Conservation (phyloP, 352 stramenopile species). For the Globisporangium perplexum region DNA sequence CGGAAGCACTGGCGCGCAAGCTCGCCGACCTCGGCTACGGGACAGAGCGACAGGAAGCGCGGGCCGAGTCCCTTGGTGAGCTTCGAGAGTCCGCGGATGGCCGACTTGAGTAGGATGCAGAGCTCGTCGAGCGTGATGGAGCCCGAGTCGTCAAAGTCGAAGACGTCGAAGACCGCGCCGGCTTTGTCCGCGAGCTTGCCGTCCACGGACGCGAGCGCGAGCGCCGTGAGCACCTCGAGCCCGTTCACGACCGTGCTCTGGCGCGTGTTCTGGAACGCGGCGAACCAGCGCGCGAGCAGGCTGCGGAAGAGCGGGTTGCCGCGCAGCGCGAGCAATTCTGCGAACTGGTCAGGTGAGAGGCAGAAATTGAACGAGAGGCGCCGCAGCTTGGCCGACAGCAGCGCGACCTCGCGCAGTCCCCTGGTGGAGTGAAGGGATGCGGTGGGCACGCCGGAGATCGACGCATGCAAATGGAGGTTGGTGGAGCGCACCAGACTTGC, state of each 20-base stretch:
- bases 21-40: conserved; percentile 52
- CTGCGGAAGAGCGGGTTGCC: conserved; percentile 51
- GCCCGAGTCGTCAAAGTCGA: conserved; percentile 67
- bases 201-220: conserved; percentile 43
- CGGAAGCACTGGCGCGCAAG: conserved; percentile 61
- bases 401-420: conserved; percentile 46
- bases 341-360: conserved; percentile 54
- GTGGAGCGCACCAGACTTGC: conserved; percentile 42
- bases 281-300: conserved; percentile 55
- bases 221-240: conserved; percentile 56
- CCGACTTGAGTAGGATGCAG: conserved; percentile 68
- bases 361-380: conserved; percentile 75
- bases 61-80: conserved; percentile 51
- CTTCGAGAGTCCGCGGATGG: conserved; percentile 59
- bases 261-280: conserved; percentile 60
- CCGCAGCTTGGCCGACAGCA: conserved; percentile 49
- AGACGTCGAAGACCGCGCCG: conserved; percentile 60
- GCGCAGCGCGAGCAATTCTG: conserved; percentile 53
- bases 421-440: conserved; percentile 9
- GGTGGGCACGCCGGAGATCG: no score
- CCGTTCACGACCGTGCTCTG: conserved; percentile 60
- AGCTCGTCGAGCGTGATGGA: conserved; percentile 74
- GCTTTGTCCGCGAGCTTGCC: conserved; percentile 57
- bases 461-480: neutral
- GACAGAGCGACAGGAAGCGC: conserved; percentile 44